These are phyloP conservation scores for Mycena vitilis DNA, from an alignment of 768 basidiomycete species.

Conservation along the genomic window DNA sequence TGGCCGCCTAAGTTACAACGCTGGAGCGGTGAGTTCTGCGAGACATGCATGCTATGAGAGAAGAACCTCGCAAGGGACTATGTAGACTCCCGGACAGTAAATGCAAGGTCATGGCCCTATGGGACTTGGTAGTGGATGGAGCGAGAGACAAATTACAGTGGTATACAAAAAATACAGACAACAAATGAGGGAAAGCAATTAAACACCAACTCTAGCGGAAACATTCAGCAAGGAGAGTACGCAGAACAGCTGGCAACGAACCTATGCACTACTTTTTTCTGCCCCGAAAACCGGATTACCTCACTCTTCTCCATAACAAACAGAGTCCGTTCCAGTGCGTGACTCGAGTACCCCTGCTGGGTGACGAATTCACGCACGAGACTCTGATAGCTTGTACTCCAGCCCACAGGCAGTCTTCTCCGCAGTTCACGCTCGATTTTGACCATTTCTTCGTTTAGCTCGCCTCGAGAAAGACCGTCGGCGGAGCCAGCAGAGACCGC, in stretches of 20 bases:
- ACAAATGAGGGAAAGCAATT: slow-evolving; percentile 17
- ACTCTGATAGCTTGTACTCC: slow-evolving; percentile 97
- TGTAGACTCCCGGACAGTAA: no score
- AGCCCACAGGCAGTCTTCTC: slow-evolving; percentile 89
- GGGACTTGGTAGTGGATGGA: no score
- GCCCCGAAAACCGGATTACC: slow-evolving; percentile 89
- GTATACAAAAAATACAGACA: slow-evolving; percentile 18
- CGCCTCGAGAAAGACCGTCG: slow-evolving; percentile 91
- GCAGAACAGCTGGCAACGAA: slow-evolving; percentile 40
- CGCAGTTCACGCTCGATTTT: slow-evolving; percentile 90
- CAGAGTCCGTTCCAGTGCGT: slow-evolving; percentile 91
- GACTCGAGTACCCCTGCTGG: slow-evolving; percentile 89
- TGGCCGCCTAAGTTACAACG: no score
- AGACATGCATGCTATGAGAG: no score
- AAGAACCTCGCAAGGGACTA: no score
- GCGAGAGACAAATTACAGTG: slow-evolving; percentile 4
- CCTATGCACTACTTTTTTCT: slow-evolving; percentile 41
- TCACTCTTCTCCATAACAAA: slow-evolving; percentile 96
- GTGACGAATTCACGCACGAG: slow-evolving; percentile 93
- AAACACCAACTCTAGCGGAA: slow-evolving; percentile 26
- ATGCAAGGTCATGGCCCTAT: no score
- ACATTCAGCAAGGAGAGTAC: not conserved
- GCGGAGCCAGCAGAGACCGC: slow-evolving; percentile 95
- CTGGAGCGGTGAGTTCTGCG: no score
- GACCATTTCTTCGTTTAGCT: slow-evolving; percentile 93